A percentile compares a stretch with the other conserved stretches of the same genome.
Conservation (phyloP, 352 stramenopile genomes). For the Globisporangium canariense region DNA sequence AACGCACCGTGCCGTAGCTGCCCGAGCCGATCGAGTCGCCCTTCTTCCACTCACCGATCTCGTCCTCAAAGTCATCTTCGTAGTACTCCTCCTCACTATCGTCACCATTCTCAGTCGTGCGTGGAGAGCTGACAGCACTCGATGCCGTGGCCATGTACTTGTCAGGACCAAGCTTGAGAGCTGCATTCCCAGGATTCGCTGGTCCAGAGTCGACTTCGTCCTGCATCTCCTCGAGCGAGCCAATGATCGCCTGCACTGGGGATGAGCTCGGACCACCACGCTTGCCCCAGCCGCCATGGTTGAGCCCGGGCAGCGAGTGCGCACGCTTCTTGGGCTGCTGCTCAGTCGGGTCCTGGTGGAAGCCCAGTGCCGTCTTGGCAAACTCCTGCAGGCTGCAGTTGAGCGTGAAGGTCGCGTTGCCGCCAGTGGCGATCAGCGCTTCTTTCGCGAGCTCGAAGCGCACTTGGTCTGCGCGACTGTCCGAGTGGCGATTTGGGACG, state of each 20-base stretch:
- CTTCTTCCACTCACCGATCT: slow-evolving; percentile 56
- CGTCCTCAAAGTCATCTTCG: slow-evolving; percentile 41
- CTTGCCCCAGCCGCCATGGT: slow-evolving; percentile 9
- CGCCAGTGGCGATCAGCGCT: background rate
- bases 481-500: slow-evolving; percentile 22
- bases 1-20: slow-evolving; percentile 56
- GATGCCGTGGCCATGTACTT: background rate
- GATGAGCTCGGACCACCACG: background rate
- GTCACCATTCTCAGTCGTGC: background rate
- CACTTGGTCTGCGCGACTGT: slow-evolving; percentile 28
- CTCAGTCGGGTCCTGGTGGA: background rate
- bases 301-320: slow-evolving; percentile 14
- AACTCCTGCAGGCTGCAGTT: slow-evolving; percentile 15
- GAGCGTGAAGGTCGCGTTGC: slow-evolving; percentile 19
- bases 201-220: slow-evolving; percentile 3
- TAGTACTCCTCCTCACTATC: slow-evolving; percentile 25
- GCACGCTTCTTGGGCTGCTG: slow-evolving; percentile 11
- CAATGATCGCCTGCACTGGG: background rate
- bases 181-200: background rate
- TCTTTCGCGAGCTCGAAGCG: slow-evolving; percentile 6
- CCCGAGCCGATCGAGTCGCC: slow-evolving; percentile 54
- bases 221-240: slow-evolving; percentile 10
- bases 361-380: background rate
- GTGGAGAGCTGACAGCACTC: background rate
- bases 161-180: background rate